Conservation (phyloP, 805 yeast species). For the Saccharomycopsis guyanensis region DNA sequence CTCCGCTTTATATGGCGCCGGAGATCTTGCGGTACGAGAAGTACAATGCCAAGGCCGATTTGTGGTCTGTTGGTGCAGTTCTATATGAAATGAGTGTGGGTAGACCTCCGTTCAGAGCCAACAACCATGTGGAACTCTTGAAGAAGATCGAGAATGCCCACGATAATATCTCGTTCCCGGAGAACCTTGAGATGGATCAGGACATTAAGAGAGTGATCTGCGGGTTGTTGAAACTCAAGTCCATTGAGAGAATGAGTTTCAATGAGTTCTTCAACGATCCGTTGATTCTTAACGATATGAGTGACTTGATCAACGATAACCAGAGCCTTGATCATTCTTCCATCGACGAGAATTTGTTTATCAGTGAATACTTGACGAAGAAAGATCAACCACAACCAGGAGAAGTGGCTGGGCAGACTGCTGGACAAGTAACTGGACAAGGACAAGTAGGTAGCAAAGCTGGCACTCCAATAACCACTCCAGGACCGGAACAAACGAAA, state of each 20-base stretch:
- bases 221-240: slow-evolving; percentile 71
- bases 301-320: slow-evolving; percentile 28
- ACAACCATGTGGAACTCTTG: slow-evolving; percentile 83
- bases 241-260: slow-evolving; percentile 82
- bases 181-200: slow-evolving; percentile 52
- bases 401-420: slow-evolving; percentile 11
- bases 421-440: not conserved
- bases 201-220: slow-evolving; percentile 65
- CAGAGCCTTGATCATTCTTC: slow-evolving; percentile 59
- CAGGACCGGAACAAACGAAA: not conserved
- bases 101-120: slow-evolving; percentile 92
- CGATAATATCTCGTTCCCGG: slow-evolving; percentile 73
- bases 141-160: slow-evolving; percentile 78
- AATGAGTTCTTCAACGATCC: slow-evolving; percentile 78
- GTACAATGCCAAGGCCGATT: slow-evolving; percentile 93
- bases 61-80: slow-evolving; percentile 98
- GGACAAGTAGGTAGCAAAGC: not conserved
- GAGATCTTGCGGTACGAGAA: slow-evolving; percentile 91
- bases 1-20: slow-evolving; percentile 98
- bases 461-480: not conserved
- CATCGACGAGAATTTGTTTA: slow-evolving; percentile 72
- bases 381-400: slow-evolving; percentile 22
- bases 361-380: slow-evolving; percentile 63
- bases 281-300: slow-evolving; percentile 48
- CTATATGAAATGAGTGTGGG: slow-evolving; percentile 93